Base-by-base conservation (phyloP, 2,329 filamentous ascomycete genomes). In the Venturia aucupariae region DNA sequence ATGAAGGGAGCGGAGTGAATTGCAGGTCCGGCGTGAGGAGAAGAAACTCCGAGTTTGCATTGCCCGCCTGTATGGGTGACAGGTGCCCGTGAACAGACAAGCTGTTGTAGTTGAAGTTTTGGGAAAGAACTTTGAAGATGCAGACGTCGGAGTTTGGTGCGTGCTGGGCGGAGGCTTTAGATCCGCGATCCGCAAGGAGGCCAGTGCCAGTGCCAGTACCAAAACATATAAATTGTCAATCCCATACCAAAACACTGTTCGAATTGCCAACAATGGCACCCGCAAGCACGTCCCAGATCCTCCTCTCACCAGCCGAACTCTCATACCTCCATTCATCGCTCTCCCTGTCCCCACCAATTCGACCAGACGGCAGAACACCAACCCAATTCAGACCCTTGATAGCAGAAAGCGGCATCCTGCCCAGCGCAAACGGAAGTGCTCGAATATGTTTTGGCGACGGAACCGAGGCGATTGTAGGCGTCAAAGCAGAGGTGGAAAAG, bases 371-470 rank as follows among this genome's bases (percentile, higher is more conserved):
- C 68, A 90, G 92, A 72, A 78, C 85, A 22, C 80, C 91, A 24
- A 90, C 86, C 41, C 90, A 97, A 75, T 97, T 97, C 81, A 90
- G 94, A 3, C 91, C 93, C 0, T 80, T 99, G 65, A 86, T 89
- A 22, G 94, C 94, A 66, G 94, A 99, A 79, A 92, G 90, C 64
- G 90, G 90, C 65, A 90, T 97, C 65, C 83, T 99, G 0, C 92
- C 94, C 0, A 87, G 88, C 59, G 89, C 93, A 19, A 96, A 97
- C 72, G 94, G 94, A 67, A 95, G 90, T 76, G 93, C 94, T 66
- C 86, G 95, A 41, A 89, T 99, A 59, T 96, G 93, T 69, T 95
- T 97, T 74, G 87, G 92, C 3, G 94, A 99, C 75, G 94, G 94
- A 61, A 96, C 92, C 1, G 94, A 99, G 76, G 94, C 94, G 7